phyloP scores from a whole-genome alignment of 23 red algal genomes.

The Cyanidium caldarium region DNA sequence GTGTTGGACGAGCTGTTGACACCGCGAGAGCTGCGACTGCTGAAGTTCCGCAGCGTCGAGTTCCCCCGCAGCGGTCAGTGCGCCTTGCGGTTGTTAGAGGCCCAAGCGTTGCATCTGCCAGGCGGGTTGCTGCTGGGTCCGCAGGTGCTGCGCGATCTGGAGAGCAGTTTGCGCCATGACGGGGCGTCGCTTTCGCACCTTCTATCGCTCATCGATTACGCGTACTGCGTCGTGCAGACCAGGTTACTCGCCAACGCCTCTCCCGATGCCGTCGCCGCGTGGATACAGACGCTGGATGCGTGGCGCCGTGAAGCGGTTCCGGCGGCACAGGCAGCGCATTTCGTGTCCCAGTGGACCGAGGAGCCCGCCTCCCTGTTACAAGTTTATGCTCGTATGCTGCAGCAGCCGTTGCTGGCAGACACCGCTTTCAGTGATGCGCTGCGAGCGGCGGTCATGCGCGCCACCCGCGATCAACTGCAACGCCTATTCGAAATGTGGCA shows the following conservation, averaged over 20 bases:
- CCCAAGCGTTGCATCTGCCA: not conserved
- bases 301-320: not conserved
- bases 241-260: not conserved
- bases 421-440: not conserved
- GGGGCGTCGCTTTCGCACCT: not conserved
- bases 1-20: not conserved
- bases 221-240: not conserved
- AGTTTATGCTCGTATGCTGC: not conserved
- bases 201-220: not conserved
- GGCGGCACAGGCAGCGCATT: not conserved
- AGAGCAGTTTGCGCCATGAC: not conserved
- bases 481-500: not conserved
- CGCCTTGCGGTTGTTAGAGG: not conserved
- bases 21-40: not conserved
- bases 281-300: not conserved
- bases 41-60: not conserved
- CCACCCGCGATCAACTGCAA: not conserved
- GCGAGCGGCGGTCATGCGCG: not conserved
- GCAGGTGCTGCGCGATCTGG: not conserved
- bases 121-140: not conserved
- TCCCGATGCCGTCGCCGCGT: not conserved
- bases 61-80: not conserved
- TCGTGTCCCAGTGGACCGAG: not conserved
- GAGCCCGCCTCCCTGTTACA: not conserved
- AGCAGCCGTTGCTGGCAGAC: not conserved